Base-by-base conservation (phyloP, 805 yeast species). In the Kockiozyma suomiensis region DNA sequence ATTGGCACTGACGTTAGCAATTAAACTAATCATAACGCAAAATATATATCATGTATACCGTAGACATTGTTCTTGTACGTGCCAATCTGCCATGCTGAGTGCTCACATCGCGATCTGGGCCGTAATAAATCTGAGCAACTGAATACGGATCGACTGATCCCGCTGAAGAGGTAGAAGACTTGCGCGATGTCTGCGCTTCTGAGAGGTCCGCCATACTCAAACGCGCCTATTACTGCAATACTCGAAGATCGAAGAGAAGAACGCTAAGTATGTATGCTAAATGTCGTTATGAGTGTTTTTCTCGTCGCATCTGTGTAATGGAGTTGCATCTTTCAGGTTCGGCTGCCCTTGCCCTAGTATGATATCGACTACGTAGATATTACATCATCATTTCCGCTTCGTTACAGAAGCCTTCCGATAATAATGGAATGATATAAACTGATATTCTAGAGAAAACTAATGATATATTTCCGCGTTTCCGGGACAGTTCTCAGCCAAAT, bases 121-220 rank as follows among this genome's bases (percentile, higher is more conserved):
- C 88, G 72, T 88, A 87, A 71, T 88, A 88, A 26, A 80, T 76
- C 50, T 86, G 92, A 0, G 93, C 81, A n/a, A 76, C 73, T 17
- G 86, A 85, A 64, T 78, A 85, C 0, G 94, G 94, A 69, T 86
- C 85, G 45, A 79, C 49, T 1, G 58, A 51, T 21, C 66, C 66
- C n/a, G 54, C 43, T 15, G 66, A 57, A 6, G 62, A 57, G 32
- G 35, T 23, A n/a, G 64, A 56, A 12, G 61, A 54, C 15, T 37
- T 40, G 30, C 56, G 56, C 48, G 56, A 45, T 7, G 32, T 43
- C 19, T 15, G 56, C 25, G 43, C 23, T 17, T 23, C 25, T 13
- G 56, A 19, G 5, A 19, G 33, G 15, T 49, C 43, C 6, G 53
- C 28, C 53, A 49, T 49, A 21, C 35, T 23, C 23, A n/a, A 21